Evolutionary conservation across 2,329 filamentous ascomycete genomes (phyloP).

Genomic region (Oidium heveae): DNA sequence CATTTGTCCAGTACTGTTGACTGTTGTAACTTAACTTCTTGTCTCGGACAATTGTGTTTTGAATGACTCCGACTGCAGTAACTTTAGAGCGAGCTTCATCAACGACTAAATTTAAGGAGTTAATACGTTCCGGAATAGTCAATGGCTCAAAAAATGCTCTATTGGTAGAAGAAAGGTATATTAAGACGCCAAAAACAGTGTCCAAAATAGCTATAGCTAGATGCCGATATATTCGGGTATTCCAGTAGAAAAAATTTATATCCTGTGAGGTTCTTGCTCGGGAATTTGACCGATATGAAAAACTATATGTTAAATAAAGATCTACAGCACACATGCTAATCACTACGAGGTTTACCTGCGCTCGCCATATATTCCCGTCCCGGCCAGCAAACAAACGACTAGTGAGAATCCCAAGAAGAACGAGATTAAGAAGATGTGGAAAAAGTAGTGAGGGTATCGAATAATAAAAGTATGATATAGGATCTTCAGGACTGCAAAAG

Average conservation of each 20-base stretch:
- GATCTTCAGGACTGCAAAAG: conserved; percentile 57
- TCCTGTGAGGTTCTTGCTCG: conserved; percentile 34
- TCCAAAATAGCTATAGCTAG: conserved; percentile 41
- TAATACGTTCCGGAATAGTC: conserved; percentile 38
- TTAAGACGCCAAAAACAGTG: conserved; percentile 29
- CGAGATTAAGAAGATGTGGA: conserved; percentile 61
- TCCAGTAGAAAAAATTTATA: conserved; percentile 49
- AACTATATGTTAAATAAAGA: conserved; percentile 35
- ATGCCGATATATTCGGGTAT: conserved; percentile 33
- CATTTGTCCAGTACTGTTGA: conserved; percentile 57
- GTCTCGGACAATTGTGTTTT: conserved; percentile 59
- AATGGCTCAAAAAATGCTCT: conserved; percentile 44
- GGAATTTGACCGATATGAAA: conserved; percentile 39
- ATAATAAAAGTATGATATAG: conserved; percentile 53
- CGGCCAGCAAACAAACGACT: conserved; percentile 37
- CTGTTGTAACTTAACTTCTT: conserved; percentile 37
- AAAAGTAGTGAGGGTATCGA: conserved; percentile 45
- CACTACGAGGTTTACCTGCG: conserved; percentile 37
- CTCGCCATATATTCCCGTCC: conserved; percentile 43
- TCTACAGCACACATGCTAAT: conserved; percentile 35
- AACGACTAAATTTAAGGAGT: conserved; percentile 29
- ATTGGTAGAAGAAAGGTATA: conserved; percentile 61
- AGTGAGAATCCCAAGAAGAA: conserved; percentile 46
- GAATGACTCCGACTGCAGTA: conserved; percentile 46
- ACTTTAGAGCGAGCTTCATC: conserved; percentile 38